Percentiles rank a stretch among this genome's conserved stretches.
Evolutionary conservation across 1,139 yeast species (phyloP).

Genomic region (Magnusiomyces tetraspermus): DNA sequence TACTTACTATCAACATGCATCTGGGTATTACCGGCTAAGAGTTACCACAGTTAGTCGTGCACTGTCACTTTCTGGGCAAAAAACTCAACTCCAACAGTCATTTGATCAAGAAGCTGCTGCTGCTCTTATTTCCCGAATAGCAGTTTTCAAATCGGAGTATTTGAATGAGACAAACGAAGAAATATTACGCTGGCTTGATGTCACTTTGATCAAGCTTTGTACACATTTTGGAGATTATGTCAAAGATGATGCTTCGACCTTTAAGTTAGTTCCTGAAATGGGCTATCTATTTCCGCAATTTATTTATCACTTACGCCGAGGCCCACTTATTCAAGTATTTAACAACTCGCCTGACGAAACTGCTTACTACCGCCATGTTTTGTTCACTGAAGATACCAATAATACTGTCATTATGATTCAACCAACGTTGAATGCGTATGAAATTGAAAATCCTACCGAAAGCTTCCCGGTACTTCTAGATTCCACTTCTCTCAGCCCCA

Average conservation of each 20-base stretch:
- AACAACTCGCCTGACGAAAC: constrained; percentile 78
- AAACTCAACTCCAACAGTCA: constrained; percentile 32
- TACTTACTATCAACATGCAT: constrained; percentile 62
- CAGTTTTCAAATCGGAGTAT: constrained; percentile 60
- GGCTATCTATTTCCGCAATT: constrained; percentile 62
- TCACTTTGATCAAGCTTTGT: constrained; percentile 63
- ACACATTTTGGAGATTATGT: constrained; percentile 67
- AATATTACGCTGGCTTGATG: constrained; percentile 68
- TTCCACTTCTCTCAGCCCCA: constrained; percentile 54
- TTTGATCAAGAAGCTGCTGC: constrained; percentile 99
- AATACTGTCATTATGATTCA: constrained; percentile 67
- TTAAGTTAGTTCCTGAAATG: constrained; percentile 58
- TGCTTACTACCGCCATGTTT: constrained; percentile 54
- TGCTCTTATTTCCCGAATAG: constrained; percentile 87
- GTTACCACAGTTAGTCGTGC: constrained; percentile 78
- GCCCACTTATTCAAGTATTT: constrained; percentile 61
- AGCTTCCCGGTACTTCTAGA: constrained; percentile 54
- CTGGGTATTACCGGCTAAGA: constrained; percentile 63
- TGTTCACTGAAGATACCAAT: constrained; percentile 56
- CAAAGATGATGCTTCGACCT: constrained; percentile 57
- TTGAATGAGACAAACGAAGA: constrained; percentile 42
- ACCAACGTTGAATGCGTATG: constrained; percentile 60
- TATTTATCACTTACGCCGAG: constrained; percentile 60
- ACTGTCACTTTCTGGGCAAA: constrained; percentile 44
- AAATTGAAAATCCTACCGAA: constrained; percentile 47